Evolutionary conservation across 2,329 filamentous ascomycete species (phyloP).

Genomic region (Colletotrichum melonis): DNA sequence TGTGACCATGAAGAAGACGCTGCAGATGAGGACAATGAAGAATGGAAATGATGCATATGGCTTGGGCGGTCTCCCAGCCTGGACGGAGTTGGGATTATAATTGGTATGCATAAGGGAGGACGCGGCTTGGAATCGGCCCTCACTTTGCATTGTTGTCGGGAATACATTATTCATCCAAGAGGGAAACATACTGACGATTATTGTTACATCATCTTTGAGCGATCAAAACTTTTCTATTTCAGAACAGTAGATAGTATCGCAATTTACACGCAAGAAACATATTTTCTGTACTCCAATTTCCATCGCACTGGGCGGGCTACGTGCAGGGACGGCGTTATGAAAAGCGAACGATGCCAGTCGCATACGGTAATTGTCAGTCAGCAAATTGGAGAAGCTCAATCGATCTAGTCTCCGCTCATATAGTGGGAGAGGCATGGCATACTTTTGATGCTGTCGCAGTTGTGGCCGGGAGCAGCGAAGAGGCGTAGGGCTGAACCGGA

Average conservation of each 20-base stretch:
- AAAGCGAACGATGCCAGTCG: too few relatives aligned
- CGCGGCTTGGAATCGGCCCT: background rate
- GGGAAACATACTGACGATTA: background rate
- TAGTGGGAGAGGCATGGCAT: background rate
- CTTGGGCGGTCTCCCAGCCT: conserved; percentile 29
- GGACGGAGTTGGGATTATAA: conserved; percentile 34
- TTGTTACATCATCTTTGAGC: conserved; percentile 15
- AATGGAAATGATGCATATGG: conserved; percentile 28
- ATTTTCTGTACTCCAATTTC: too few relatives aligned
- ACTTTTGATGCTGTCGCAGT: background rate
- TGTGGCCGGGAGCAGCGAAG: background rate
- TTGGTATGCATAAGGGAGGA: conserved; percentile 2
- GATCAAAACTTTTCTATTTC: background rate
- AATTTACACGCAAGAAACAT: conserved; percentile 1
- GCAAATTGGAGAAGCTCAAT: background rate
- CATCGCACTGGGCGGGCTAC: background rate
- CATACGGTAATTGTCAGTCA: background rate
- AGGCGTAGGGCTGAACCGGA: conserved; percentile 27
- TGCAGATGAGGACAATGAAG: background rate
- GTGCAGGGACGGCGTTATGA: background rate
- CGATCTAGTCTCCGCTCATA: background rate
- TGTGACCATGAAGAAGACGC: conserved; percentile 5
- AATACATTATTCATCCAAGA: background rate
- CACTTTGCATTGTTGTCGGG: background rate
- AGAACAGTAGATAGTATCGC: conserved; percentile 3